Base-by-base conservation (phyloP, 768 basidiomycete species). In the Suillus weaverae region DNA sequence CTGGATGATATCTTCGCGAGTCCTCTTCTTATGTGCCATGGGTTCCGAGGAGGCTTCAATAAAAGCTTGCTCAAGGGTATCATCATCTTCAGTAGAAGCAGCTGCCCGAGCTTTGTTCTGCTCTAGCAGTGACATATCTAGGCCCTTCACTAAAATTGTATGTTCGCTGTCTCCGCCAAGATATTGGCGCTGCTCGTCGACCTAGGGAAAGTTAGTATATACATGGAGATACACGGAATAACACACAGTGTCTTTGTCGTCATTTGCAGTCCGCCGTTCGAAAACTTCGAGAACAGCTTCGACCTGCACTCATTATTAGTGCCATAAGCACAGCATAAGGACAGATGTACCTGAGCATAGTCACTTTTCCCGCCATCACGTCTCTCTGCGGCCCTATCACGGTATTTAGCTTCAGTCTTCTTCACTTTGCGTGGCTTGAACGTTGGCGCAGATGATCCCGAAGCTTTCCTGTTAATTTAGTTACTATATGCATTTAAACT, bases 141-240 rank as follows among this genome's bases (percentile, higher is more conserved):
- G 87, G 33, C 94, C 94, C 72, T 95, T 97, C 48, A 95, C 92
- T 13, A 95, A 85, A 63, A 95, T 85, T 13, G 92, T 88, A 73
- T 96, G 94, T 64, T 91, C 84, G 48, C 88, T 86, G 73, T 97
- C 93, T 43, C 94, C 92, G 20, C 94, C 94, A 6, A 95, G 85
- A 73, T 91, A 92, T 63, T 81, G 82, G 41, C 94, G 82, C 71
- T 93, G 85, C 62, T 86, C 83, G 62, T 92, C 91, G 20, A 93
- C 80, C 90, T 92, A 32, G 18, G 20, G 67, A n/a, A 51, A 22
- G 48, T 13, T 54, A 57, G n/a, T 66, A 60, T 22, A 36, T 43
- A 50, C 4, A 50, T 43, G 9, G 18, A 20, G 14, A 41, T 39
- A 32, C n/a, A 56, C 55, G 18, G 18, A 33, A 67, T 46, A 32